These are phyloP conservation scores for Corrigiola litoralis DNA, from an alignment of 179 eudicot species.

Conservation along the genomic window DNA sequence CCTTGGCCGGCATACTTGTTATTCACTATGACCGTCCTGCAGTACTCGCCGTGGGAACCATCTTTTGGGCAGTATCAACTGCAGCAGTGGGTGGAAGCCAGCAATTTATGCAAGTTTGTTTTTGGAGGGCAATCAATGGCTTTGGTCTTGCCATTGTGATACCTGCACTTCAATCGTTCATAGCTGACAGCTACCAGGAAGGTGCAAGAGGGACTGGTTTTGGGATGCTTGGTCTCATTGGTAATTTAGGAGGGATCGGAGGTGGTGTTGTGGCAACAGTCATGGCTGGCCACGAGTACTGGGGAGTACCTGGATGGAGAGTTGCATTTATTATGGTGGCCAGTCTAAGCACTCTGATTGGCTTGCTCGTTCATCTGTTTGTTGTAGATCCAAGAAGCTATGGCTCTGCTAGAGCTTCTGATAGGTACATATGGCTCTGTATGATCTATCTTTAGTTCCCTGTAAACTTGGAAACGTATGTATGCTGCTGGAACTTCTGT, in stretches of 20 bases:
- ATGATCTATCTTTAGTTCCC: no score
- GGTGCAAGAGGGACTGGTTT: conserved; percentile 83
- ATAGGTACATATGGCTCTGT: conserved; percentile 35
- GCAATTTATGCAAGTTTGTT: conserved; percentile 61
- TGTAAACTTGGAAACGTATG: neutral
- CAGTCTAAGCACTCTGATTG: conserved; percentile 56
- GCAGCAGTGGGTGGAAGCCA: conserved; percentile 87
- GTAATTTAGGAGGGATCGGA: conserved; percentile 78
- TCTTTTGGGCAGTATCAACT: conserved; percentile 90
- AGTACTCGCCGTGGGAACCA: conserved; percentile 79
- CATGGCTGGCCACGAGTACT: conserved; percentile 74
- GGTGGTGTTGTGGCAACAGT: conserved; percentile 87
- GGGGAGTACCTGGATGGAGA: conserved; percentile 88
- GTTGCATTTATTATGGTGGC: conserved; percentile 76
- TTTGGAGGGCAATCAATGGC: conserved; percentile 92
- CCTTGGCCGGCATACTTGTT: conserved; percentile 84
- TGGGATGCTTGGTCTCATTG: conserved; percentile 73
- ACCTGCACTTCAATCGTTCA: conserved; percentile 90
- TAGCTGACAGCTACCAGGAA: conserved; percentile 79
- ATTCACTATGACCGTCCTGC: conserved; percentile 80
- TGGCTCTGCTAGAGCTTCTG: conserved; percentile 28
- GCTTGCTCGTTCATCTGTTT: conserved; percentile 59
- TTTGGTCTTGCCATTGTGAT: conserved; percentile 91
- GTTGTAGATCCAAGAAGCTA: conserved; percentile 71
- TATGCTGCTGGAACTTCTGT: neutral